A percentile compares a stretch with the other conserved stretches of the same genome.
phyloP scores from a whole-genome alignment of 2,329 filamentous ascomycete species.

The Niveomyces coronatus region DNA sequence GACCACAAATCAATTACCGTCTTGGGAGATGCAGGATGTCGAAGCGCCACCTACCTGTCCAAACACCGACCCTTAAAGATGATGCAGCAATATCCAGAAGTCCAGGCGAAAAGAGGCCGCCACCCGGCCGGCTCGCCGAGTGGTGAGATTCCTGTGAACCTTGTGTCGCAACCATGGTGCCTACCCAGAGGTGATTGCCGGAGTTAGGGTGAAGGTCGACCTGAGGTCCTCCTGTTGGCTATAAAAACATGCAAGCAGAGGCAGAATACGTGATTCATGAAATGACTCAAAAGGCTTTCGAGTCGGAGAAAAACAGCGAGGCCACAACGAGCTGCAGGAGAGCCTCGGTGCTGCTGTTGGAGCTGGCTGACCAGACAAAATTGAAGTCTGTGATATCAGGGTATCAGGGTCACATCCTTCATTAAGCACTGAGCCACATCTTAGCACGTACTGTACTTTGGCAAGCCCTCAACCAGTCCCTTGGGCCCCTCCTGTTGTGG shows the following conservation, averaged over 20 bases:
- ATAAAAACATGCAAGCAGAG: too few species aligned
- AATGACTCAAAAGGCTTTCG: too few species aligned
- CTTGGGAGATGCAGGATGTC: too few species aligned
- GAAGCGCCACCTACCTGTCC: slow-evolving; percentile 38
- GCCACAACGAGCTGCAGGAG: too few species aligned
- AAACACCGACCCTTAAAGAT: slow-evolving; percentile 48
- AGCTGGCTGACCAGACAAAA: background rate
- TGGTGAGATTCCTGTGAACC: slow-evolving; percentile 13
- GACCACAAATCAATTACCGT: background rate
- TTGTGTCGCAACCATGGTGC: slow-evolving; percentile 13
- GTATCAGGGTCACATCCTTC: slow-evolving; percentile 6
- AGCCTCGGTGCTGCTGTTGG: too few species aligned
- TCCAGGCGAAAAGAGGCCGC: slow-evolving; percentile 32
- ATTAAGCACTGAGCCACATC: background rate
- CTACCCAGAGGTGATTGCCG: too few species aligned
- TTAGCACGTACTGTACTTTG: background rate
- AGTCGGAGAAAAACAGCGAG: too few species aligned
- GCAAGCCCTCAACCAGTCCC: background rate
- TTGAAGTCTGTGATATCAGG: background rate
- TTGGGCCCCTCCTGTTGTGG: too few species aligned
- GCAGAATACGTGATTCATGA: too few species aligned
- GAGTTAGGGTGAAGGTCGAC: too few species aligned
- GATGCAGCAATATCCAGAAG: slow-evolving; percentile 35
- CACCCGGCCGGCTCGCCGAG: slow-evolving; percentile 16
- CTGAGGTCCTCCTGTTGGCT: too few species aligned